Percentiles rank a stretch among this genome's conserved stretches.
Evolutionary conservation across 257 asterid species (phyloP).

Genomic region (Asclepias syriaca): DNA sequence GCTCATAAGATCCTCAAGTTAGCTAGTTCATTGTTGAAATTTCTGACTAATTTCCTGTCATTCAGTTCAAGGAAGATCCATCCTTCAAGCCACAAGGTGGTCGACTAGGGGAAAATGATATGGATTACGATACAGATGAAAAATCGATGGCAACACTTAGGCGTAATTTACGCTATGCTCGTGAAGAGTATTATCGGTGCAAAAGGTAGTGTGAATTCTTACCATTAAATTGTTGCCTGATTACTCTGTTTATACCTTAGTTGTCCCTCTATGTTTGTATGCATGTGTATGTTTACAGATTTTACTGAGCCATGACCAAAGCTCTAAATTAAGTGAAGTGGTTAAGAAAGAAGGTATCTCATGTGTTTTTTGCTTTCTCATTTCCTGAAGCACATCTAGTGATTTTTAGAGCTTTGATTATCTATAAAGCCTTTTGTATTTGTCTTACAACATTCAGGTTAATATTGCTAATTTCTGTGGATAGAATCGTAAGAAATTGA

Average conservation of each 20-base stretch:
- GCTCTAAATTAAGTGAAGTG: background rate
- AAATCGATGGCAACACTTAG: constrained; percentile 98
- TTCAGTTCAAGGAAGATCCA: constrained; percentile 85
- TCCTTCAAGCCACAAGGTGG: constrained; percentile 99
- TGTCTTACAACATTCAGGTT: background rate
- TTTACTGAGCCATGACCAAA: background rate
- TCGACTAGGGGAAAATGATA: constrained; percentile 88
- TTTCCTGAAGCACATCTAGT: background rate
- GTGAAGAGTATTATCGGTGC: constrained; percentile 92
- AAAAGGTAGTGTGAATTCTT: constrained; percentile 54
- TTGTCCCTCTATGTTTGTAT: background rate
- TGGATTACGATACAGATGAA: constrained; percentile 98
- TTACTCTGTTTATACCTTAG: background rate
- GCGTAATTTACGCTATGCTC: constrained; percentile 89
- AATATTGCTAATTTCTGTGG: background rate
- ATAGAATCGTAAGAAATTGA: background rate
- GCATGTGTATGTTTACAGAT: background rate
- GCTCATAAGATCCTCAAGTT: constrained; percentile 23
- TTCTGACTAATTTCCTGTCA: constrained; percentile 20
- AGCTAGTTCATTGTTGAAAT: constrained; percentile 12
- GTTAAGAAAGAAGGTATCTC: background rate
- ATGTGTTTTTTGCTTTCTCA: background rate
- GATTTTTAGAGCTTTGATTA: background rate
- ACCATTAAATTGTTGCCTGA: background rate
- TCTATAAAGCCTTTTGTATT: background rate